These are phyloP conservation scores for Phoma sp. DNA, from an alignment of 2,329 filamentous ascomycete genomes.

Conservation along the genomic window DNA sequence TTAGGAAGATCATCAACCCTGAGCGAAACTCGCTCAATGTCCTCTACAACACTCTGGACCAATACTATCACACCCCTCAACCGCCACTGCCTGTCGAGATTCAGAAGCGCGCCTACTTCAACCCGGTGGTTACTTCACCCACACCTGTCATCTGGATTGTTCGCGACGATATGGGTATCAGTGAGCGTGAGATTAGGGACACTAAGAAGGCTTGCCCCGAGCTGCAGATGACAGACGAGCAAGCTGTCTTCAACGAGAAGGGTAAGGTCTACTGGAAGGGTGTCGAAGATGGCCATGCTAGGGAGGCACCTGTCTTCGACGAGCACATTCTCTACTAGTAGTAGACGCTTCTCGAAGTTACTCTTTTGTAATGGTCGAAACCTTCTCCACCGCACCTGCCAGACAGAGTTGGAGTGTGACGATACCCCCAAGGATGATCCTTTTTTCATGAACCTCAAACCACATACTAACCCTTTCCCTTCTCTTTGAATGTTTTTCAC, in stretches of 20 bases:
- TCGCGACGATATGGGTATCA: constrained; percentile 53
- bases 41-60: constrained; percentile 41
- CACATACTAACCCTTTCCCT: constrained; percentile 6
- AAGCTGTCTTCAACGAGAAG: constrained; percentile 55
- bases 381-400: not conserved
- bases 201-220: constrained; percentile 49
- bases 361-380: not conserved
- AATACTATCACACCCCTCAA: constrained; percentile 44
- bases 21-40: constrained; percentile 40
- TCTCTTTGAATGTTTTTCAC: constrained; percentile 8
- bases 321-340: constrained; percentile 46
- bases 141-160: constrained; percentile 57
- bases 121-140: constrained; percentile 53
- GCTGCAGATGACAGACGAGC: constrained; percentile 55
- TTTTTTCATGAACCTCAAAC: not conserved
- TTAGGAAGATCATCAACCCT: constrained; percentile 43
- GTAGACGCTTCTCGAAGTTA: not conserved
- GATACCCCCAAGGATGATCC: constrained; percentile 8
- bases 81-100: constrained; percentile 44
- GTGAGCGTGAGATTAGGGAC: constrained; percentile 51
- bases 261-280: constrained; percentile 53
- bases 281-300: constrained; percentile 49
- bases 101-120: constrained; percentile 53
- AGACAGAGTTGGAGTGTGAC: constrained; percentile 8
- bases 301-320: constrained; percentile 54